A percentile compares a stretch with the other conserved stretches of the same genome.
phyloP scores from a whole-genome alignment of 768 basidiomycete genomes.

The Psilocybe cyanescens region DNA sequence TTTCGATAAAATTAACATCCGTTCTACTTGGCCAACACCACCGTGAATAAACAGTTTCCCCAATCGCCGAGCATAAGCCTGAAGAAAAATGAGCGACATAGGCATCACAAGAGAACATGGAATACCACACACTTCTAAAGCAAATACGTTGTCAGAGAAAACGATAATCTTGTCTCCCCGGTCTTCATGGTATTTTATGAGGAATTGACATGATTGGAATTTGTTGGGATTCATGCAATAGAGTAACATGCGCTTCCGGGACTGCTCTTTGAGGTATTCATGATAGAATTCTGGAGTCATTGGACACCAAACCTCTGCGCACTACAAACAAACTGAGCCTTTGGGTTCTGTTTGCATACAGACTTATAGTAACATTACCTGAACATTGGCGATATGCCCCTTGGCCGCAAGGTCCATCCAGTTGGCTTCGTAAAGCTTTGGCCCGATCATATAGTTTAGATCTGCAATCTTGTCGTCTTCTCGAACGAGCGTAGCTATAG shows the following conservation, averaged over 20 bases:
- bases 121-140: slow-evolving; percentile 76
- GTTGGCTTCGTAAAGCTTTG: slow-evolving; percentile 98
- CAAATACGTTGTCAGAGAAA: slow-evolving; percentile 98
- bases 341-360: neutral
- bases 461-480: slow-evolving; percentile 99
- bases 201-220: slow-evolving; percentile 98
- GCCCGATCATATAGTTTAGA: slow-evolving; percentile 98
- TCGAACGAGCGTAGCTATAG: slow-evolving; percentile 90
- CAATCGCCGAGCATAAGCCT: slow-evolving; percentile 94
- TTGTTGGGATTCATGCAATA: slow-evolving; percentile 99
- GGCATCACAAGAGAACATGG: neutral
- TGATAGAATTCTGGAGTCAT: slow-evolving; percentile 99
- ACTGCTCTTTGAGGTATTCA: slow-evolving; percentile 92
- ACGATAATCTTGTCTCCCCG: slow-evolving; percentile 99
- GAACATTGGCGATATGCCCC: slow-evolving; percentile 99
- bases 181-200: slow-evolving; percentile 97
- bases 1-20: slow-evolving; percentile 92
- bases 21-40: slow-evolving; percentile 90
- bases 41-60: slow-evolving; percentile 97
- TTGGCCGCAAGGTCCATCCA: slow-evolving; percentile 99
- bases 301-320: slow-evolving; percentile 99
- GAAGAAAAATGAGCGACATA: slow-evolving; percentile 9
- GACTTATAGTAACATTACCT: slow-evolving; percentile 56
- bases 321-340: slow-evolving; percentile 49
- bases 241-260: slow-evolving; percentile 91